A percentile compares a stretch with the other conserved stretches of the same genome.
These are phyloP conservation scores for Kwoniella newhampshirensis DNA, from an alignment of 768 basidiomycete species.

Conservation along the genomic window DNA sequence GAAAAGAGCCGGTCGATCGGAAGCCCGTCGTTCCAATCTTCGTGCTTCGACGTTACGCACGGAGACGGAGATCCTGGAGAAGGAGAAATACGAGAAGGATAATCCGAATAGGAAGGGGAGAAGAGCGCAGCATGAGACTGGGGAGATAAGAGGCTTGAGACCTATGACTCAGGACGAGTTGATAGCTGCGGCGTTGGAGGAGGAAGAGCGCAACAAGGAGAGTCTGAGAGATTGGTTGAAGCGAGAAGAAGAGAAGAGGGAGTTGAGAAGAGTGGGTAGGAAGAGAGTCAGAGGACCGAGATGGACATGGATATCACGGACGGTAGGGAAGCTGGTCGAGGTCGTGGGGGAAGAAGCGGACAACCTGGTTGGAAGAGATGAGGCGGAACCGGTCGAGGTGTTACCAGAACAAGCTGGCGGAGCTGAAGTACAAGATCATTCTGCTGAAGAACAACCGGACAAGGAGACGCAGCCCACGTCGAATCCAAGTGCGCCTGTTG, in stretches of 20 bases:
- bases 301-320: constrained; percentile 50
- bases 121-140: constrained; percentile 37
- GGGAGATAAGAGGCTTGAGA: constrained; percentile 29
- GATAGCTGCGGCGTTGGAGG: constrained; percentile 48
- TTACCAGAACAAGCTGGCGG: background rate
- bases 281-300: constrained; percentile 50
- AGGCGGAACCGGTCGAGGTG: background rate
- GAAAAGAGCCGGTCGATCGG: constrained; percentile 30
- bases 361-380: background rate
- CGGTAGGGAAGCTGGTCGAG: constrained; percentile 36
- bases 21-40: constrained; percentile 38
- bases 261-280: constrained; percentile 39
- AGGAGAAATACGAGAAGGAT: constrained; percentile 24
- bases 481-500: background rate
- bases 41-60: constrained; percentile 43
- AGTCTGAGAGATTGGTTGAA: constrained; percentile 45
- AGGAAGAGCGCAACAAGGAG: constrained; percentile 50
- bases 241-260: constrained; percentile 47
- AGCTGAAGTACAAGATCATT: background rate
- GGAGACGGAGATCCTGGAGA: constrained; percentile 35
- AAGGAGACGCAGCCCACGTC: background rate
- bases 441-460: background rate
- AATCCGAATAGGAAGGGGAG: constrained; percentile 25
- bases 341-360: constrained; percentile 19
- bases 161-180: constrained; percentile 48